Base-by-base conservation (phyloP, 805 yeast species). In the Ogataea parapolymorpha region DNA sequence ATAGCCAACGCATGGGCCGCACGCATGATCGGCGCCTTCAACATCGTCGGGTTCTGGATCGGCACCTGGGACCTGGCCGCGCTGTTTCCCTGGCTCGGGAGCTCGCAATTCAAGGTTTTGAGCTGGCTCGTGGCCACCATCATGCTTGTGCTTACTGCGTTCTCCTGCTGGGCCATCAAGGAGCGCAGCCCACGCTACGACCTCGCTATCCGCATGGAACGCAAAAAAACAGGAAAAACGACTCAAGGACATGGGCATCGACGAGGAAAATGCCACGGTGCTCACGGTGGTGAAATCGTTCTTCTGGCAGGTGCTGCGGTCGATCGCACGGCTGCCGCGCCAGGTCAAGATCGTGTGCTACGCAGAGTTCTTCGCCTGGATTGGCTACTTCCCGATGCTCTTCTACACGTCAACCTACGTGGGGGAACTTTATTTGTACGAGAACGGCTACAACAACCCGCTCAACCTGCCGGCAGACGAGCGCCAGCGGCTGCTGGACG, bases 1-100 rank as follows among this genome's bases (percentile, higher is more conserved):
- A 51, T 63, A 5, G 80, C 82, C 8, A 79, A 79, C 54, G 84
- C 82, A 1, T 76, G 81, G 82, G 85, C 83, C 1, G 82, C 84
- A 1, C 61, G 81, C 35, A 68, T 80, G 78, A 75, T 77, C 37
- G 80, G 84, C 0, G 63, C 65, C 1, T 80, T 81, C 46, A 80
- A 79, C 45, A 75, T 80, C 10, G 49, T 73, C 16, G 83, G 84
- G 3, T 80, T 74, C 53, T 67, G 69, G 49, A 48, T 80, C 26
- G 80, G 82, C 3, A 62, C 80, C 0, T 46, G 74, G 24, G 66
- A 77, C 42, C 54, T 79, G 32, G 62, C 67, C 1, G 39, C 48
- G 12, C 8, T 56, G 2, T 60, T 71, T 31, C 67, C 75, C 2
- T 61, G 59, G 34, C 48, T 77, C 5, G 79, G 78, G 5, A 53